Evolutionary conservation across 2,329 filamentous ascomycete genomes (phyloP), one percentile per base, ranked within the genome.

Genomic region (Chrysosporium keratinophilum): DNA sequence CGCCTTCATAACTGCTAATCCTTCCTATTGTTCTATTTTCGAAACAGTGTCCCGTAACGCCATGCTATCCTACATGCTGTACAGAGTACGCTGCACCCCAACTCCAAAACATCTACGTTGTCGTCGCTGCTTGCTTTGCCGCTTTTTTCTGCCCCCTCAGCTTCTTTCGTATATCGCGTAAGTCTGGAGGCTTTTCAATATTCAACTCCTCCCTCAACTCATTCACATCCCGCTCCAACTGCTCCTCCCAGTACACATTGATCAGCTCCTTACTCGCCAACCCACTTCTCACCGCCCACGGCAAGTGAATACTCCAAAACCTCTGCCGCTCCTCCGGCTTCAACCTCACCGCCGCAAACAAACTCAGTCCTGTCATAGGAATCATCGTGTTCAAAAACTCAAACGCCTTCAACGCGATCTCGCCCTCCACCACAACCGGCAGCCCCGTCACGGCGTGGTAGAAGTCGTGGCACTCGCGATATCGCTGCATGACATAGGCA

Each of bases 401-500:
- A 61, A 98, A 95, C 0, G 90, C 89, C 73, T 98, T 98, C 61
- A 98, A 78, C n/a, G 91, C 93, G 11, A 98, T 80, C 75, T 98
- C 93, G 23, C 93, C 93, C 74, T 98, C 93, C n/a, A 89, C 80
- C 58, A 95, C 85, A 41, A 94, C 81, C 0, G 93, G 93, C 46
- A 98, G 72, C 0, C 91, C 91, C 0, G 90, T 95, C 50, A 98
- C 76, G 0, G 93, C 91, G 69, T 98, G 93, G 73, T 94, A 96
- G 71, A 98, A 96, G 69, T 98, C 93, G 69, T 98, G 93, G 61
- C 87, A 95, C 71, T 98, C 93, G 58, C 93, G 83, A 71, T 98
- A 98, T 52, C 93, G 82, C 75, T 97, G 93, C 87, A 98, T 94
- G 15, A 97, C 93, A 73, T 97, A 98, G 35, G 93, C 93, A 68